Conservation (phyloP, 805 yeast genomes). For the Schwanniomyces pseudopolymorphus region DNA sequence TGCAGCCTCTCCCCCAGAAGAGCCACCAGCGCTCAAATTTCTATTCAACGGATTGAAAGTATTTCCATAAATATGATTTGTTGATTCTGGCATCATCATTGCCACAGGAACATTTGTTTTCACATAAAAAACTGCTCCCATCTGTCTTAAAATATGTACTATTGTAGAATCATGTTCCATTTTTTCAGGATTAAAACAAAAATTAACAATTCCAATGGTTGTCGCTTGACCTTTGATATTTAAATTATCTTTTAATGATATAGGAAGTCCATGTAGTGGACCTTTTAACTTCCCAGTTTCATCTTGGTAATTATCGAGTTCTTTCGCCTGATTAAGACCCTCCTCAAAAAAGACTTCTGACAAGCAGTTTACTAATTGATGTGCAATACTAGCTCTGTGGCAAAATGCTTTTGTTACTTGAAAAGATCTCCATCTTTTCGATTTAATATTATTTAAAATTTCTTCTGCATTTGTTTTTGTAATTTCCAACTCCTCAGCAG, state of each 20-base stretch:
- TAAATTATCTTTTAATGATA: slow-evolving; percentile 43
- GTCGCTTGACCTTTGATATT: slow-evolving; percentile 49
- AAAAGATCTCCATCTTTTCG: slow-evolving; percentile 37
- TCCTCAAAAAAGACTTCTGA: slow-evolving; percentile 36
- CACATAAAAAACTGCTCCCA: slow-evolving; percentile 55
- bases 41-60: slow-evolving; percentile 48
- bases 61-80: slow-evolving; percentile 44
- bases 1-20: slow-evolving; percentile 57
- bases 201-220: slow-evolving; percentile 49
- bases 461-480: slow-evolving; percentile 30
- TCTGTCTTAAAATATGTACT: slow-evolving; percentile 37
- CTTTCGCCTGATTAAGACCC: slow-evolving; percentile 21
- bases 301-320: slow-evolving; percentile 21
- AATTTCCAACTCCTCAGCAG: slow-evolving; percentile 36
- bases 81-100: slow-evolving; percentile 50
- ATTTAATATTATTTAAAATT: slow-evolving; percentile 26
- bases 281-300: slow-evolving; percentile 18
- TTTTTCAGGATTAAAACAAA: slow-evolving; percentile 34
- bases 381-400: slow-evolving; percentile 58
- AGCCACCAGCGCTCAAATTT: slow-evolving; percentile 49
- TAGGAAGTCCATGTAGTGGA: slow-evolving; percentile 31
- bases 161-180: slow-evolving; percentile 29
- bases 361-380: slow-evolving; percentile 48
- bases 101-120: slow-evolving; percentile 57
- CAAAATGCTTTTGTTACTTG: slow-evolving; percentile 55